Percentiles rank a stretch among this genome's conserved stretches.
These are phyloP conservation scores for Fistulinella staudtii DNA, from an alignment of 1,284 basidiomycete genomes.

Conservation along the genomic window DNA sequence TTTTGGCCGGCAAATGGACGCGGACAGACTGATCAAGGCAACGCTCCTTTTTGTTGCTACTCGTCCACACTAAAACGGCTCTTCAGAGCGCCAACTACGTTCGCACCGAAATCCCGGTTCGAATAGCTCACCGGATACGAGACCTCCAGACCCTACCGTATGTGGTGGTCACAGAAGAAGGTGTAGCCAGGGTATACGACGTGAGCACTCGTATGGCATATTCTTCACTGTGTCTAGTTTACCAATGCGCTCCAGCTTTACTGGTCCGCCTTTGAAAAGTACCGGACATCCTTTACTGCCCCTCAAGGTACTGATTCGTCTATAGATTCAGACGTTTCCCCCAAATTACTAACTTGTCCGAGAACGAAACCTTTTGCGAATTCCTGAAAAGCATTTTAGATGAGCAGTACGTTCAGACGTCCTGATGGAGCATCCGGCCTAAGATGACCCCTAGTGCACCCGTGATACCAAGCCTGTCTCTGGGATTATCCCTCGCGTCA, in stretches of 20 bases:
- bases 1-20: conserved; percentile 74
- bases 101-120: conserved; percentile 81
- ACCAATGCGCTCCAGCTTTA: conserved; percentile 52
- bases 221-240: conserved; percentile 1
- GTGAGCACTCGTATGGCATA: conserved; percentile 41
- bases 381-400: conserved; percentile 65
- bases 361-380: conserved; percentile 77
- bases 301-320: conserved; percentile 12
- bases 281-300: conserved; percentile 9
- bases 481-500: conserved; percentile 76
- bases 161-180: conserved; percentile 84
- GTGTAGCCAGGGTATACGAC: conserved; percentile 82
- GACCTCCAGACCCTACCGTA: conserved; percentile 87
- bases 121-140: conserved; percentile 83
- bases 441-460: conserved; percentile 48
- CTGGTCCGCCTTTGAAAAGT: conserved; percentile 83
- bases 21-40: conserved; percentile 71
- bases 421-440: background rate
- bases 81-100: conserved; percentile 84
- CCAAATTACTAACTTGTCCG: conserved; percentile 64
- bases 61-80: background rate
- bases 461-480: conserved; percentile 73
- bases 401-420: conserved; percentile 57
- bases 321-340: conserved; percentile 75
- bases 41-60: background rate